These are phyloP conservation scores for Pinus tabuliformis DNA, from an alignment of 75 land plant genomes.

Conservation along the genomic window DNA sequence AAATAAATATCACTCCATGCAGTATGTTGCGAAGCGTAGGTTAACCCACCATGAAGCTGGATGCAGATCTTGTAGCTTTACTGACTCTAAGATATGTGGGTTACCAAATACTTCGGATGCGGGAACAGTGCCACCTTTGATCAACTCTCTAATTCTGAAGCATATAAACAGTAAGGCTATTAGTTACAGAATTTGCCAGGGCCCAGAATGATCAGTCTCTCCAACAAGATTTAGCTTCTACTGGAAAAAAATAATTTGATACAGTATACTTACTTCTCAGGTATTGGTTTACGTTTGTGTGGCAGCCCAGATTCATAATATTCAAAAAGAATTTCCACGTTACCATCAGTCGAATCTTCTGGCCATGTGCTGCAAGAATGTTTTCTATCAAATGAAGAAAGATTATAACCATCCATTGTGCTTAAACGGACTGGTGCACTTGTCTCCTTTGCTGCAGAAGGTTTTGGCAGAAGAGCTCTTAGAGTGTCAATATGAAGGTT, in stretches of 20 bases:
- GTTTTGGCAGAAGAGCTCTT: conserved; percentile 22
- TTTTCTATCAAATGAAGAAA: not conserved
- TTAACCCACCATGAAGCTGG: conserved; percentile 66
- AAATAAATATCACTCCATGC: too few species aligned
- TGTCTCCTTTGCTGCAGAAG: not conserved
- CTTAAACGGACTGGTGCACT: not conserved
- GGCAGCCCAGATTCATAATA: conserved; percentile 69
- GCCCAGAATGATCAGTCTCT: too few species aligned
- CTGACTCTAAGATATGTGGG: conserved; percentile 21
- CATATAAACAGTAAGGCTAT: not conserved
- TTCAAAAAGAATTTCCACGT: conserved; percentile 59
- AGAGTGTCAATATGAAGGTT: conserved; percentile 17
- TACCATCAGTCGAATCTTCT: not conserved
- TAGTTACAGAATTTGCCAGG: not conserved
- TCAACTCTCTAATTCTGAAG: conserved; percentile 54
- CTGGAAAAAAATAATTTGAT: not conserved
- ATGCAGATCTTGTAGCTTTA: conserved; percentile 48
- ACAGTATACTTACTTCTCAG: conserved; percentile 39
- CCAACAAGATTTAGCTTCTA: not conserved
- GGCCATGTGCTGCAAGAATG: conserved; percentile 14
- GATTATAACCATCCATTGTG: not conserved
- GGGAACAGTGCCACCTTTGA: conserved; percentile 13
- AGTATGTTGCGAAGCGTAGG: not conserved
- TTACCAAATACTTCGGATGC: conserved; percentile 23
- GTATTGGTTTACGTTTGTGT: conserved; percentile 47